Evolutionary conservation across 306 rosid genomes (phyloP).

Genomic region (Sicyos edulis): DNA sequence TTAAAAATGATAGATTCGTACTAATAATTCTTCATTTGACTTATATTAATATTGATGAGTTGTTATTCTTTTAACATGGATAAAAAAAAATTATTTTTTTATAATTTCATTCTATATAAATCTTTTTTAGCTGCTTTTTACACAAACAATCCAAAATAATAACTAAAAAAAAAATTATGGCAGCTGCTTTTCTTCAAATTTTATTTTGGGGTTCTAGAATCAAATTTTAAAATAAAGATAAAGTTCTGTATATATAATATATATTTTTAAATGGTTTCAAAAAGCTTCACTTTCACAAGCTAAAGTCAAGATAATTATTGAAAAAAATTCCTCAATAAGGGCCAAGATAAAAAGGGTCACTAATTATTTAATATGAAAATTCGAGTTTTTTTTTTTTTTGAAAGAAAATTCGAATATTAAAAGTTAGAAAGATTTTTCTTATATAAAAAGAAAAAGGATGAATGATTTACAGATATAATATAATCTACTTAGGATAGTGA

Average conservation of each 20-base stretch:
- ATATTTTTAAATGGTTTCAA: not conserved
- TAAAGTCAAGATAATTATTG: conserved; percentile 10
- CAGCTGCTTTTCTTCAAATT: not conserved
- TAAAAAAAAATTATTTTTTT: too few species aligned
- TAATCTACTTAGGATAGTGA: conserved; percentile 13
- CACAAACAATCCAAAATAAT: not conserved
- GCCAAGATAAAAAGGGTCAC: not conserved
- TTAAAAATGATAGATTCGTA: too few species aligned
- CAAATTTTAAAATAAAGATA: not conserved
- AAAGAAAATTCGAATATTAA: not conserved
- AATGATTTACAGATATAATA: not conserved
- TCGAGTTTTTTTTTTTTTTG: too few species aligned
- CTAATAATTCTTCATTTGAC: too few species aligned
- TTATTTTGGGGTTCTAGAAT: conserved; percentile 10
- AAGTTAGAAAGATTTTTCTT: not conserved
- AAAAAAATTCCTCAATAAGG: not conserved
- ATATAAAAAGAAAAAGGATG: too few species aligned
- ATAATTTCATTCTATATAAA: not conserved
- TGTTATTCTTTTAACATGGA: too few species aligned
- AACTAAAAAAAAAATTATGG: not conserved
- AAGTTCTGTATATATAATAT: not conserved
- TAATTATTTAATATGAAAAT: not conserved
- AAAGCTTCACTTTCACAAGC: not conserved
- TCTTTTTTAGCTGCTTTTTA: not conserved
- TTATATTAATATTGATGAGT: too few species aligned